Percentiles rank a stretch among this genome's conserved stretches.
phyloP scores from a whole-genome alignment of 2,329 filamentous ascomycete species.

The Epichloe typhina region DNA sequence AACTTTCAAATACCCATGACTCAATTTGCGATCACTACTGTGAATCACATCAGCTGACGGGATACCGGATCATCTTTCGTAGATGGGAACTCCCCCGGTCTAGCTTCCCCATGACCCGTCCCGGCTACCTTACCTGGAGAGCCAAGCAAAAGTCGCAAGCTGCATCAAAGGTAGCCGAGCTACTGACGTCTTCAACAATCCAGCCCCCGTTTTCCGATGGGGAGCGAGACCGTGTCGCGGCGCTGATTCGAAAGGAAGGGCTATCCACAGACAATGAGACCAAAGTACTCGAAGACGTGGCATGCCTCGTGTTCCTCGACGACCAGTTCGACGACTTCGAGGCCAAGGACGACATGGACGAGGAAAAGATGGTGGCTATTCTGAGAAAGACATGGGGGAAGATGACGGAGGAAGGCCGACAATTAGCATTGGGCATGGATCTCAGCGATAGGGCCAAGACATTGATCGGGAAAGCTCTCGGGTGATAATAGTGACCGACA shows the following conservation, averaged over 20 bases:
- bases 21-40: too few species aligned
- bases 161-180: constrained; percentile 38
- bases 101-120: constrained; percentile 59
- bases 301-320: constrained; percentile 76
- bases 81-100: constrained; percentile 68
- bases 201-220: constrained; percentile 26
- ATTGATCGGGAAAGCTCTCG: constrained; percentile 51
- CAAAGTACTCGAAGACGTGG: constrained; percentile 71
- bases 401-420: constrained; percentile 51
- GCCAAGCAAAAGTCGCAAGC: constrained; percentile 58
- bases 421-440: constrained; percentile 51
- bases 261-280: constrained; percentile 47
- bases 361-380: constrained; percentile 63
- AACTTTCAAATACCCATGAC: too few species aligned
- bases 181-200: constrained; percentile 28
- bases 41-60: not conserved
- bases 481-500: not conserved
- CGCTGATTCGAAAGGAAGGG: constrained; percentile 68
- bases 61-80: not conserved
- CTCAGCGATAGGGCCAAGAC: constrained; percentile 48
- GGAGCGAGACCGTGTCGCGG: constrained; percentile 49
- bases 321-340: constrained; percentile 78
- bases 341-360: constrained; percentile 48
- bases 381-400: constrained; percentile 62
- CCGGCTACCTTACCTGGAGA: constrained; percentile 72